Base-by-base conservation (phyloP, 768 basidiomycete species). In the Russula olivacea region DNA sequence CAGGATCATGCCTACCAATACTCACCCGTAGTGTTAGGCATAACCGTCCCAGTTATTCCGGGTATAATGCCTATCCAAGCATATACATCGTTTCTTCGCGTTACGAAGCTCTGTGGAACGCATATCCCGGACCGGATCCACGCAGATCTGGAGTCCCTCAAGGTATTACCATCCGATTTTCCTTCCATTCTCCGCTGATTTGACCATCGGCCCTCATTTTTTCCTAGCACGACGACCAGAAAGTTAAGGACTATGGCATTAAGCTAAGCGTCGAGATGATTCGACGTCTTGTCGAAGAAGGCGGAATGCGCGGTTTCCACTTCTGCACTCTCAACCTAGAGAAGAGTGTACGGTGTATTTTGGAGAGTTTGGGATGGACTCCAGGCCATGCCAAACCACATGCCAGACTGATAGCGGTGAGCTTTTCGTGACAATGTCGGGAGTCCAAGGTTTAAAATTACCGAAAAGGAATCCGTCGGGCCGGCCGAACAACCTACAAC, bases 41-140 rank as follows among this genome's bases (percentile, higher is more conserved):
- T 99, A 70, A 81, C 74, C 0, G 83, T 94, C 1, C 96, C 97
- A 0, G 85, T 99, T 68, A 88, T 99, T 64, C 93, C 97, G 10
- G 93, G 95, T 12, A 85, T 98, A 59, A 97, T 98, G 94, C 96
- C 97, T 0, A 93, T 99, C 60, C 97, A 98, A 71, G 98, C 91
- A 25, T 96, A 94, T 72, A 84, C 88, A 4, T 97, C 97, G 0
- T 98, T 99, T 75, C 78, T 89, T 50, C 86, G 97, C 51, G 78
- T 98, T 69, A 91, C 88, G 23, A 97, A 95, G 72, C 79, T 99
- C 49, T 95, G 92, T 65, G 89, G 89, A 19, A 84, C 87, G 3
- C 79, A 79, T 23, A 86, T 98, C 19, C 96, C 96, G 0, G 74
- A 79, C 2, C 70, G 76, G 12, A 77, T 96, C 54, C 78, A 87